These are phyloP conservation scores for Chlorella sp. DNA, from an alignment of 139 green algal species.

Conservation along the genomic window DNA sequence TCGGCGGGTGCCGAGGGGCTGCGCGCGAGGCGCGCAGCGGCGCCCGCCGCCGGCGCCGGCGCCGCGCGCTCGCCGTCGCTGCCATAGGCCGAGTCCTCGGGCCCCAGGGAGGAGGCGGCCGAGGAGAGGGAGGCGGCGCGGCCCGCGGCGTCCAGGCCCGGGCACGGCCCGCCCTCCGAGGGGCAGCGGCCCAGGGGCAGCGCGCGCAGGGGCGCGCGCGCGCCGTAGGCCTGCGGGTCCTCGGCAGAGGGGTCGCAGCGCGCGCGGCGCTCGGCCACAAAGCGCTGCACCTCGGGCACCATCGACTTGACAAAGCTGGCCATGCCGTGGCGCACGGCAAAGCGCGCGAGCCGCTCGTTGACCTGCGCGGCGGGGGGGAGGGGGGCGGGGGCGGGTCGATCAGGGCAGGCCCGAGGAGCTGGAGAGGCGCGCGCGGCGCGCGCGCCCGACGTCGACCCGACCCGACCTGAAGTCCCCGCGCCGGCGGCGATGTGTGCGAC, in stretches of 20 bases:
- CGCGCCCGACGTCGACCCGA: too few species aligned
- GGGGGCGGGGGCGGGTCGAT: too few species aligned
- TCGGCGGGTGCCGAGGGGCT: too few species aligned
- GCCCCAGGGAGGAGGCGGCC: not conserved
- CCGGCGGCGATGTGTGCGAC: too few species aligned
- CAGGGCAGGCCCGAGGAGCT: too few species aligned
- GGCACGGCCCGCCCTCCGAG: not conserved
- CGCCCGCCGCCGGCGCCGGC: too few species aligned
- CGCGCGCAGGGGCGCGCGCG: not conserved
- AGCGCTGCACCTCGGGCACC: conserved; percentile 55
- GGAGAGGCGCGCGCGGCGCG: too few species aligned
- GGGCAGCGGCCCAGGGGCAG: not conserved
- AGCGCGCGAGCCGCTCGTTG: conserved; percentile 35
- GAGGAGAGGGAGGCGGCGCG: not conserved
- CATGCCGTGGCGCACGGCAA: conserved; percentile 82
- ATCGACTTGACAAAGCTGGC: conserved; percentile 86
- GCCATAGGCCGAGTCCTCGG: not conserved
- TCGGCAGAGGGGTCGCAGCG: conserved; percentile 24
- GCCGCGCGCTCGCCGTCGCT: not conserved
- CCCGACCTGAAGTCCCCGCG: too few species aligned
- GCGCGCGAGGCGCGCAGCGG: too few species aligned
- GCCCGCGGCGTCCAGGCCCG: not conserved
- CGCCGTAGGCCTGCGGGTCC: conserved; percentile 40
- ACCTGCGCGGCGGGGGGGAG: too few species aligned
- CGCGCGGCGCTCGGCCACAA: conserved; percentile 60